phyloP scores from a whole-genome alignment of 495 filamentous ascomycete genomes.

The Penicillium antarcticum region DNA sequence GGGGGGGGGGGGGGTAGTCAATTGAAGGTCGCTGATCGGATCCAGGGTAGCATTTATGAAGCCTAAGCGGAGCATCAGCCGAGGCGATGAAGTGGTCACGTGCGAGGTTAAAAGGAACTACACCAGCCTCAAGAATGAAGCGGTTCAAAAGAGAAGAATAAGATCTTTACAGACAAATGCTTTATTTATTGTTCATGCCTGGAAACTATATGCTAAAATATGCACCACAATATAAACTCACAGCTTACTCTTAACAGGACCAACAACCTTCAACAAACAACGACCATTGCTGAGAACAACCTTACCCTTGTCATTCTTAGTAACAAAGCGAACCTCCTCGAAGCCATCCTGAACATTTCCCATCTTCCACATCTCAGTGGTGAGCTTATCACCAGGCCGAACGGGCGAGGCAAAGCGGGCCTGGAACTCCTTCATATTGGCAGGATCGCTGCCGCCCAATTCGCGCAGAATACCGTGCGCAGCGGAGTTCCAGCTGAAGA shows the following conservation, averaged over 20 bases:
- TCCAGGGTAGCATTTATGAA: conserved; percentile 1
- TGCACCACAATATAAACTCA: conserved; percentile 23
- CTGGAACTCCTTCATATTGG: conserved; percentile 81
- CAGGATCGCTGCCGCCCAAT: conserved; percentile 71
- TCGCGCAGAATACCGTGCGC: conserved; percentile 70
- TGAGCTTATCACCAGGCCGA: conserved; percentile 59
- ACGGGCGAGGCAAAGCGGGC: conserved; percentile 84
- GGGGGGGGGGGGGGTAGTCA: too few relatives aligned
- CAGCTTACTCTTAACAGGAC: conserved; percentile 60
- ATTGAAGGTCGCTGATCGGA: background rate
- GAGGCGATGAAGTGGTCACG: background rate
- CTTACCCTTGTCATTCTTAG: conserved; percentile 66
- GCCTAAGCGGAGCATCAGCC: background rate
- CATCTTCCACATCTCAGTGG: conserved; percentile 47
- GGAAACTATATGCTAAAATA: background rate
- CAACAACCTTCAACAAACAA: conserved; percentile 66
- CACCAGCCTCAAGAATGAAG: background rate
- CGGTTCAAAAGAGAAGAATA: too few relatives aligned
- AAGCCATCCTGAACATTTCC: conserved; percentile 61
- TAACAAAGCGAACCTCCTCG: conserved; percentile 79
- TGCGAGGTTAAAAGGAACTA: background rate
- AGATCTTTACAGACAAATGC: too few relatives aligned
- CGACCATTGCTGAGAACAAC: conserved; percentile 80
- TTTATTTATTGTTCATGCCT: too few relatives aligned
- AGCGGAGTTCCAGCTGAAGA: conserved; percentile 80